Evolutionary conservation across 2,329 filamentous ascomycete genomes (phyloP).

Genomic region (Arthrocladium fulminans): DNA sequence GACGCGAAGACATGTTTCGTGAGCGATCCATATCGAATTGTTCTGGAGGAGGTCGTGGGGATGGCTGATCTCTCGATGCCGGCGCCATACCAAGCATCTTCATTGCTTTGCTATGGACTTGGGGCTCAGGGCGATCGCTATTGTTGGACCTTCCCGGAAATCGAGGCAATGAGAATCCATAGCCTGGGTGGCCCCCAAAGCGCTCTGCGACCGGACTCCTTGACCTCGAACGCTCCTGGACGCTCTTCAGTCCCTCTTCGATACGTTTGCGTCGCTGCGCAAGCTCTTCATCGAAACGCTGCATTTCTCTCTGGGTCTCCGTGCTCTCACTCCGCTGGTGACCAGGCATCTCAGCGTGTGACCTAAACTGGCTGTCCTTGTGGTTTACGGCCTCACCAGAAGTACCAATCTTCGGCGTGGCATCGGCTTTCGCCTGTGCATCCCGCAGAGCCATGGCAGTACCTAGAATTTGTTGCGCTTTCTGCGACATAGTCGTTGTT

Average conservation of each 20-base stretch:
- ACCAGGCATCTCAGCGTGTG: background rate
- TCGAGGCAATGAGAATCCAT: slow-evolving; percentile 28
- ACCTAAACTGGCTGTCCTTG: background rate
- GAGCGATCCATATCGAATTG: background rate
- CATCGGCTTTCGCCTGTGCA: slow-evolving; percentile 1
- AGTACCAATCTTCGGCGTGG: background rate
- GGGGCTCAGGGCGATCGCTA: slow-evolving; percentile 27
- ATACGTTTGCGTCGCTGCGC: slow-evolving; percentile 40
- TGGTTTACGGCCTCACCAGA: slow-evolving; percentile 11
- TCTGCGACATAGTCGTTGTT: slow-evolving; percentile 26
- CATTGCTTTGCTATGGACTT: slow-evolving; percentile 30
- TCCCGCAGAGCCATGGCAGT: slow-evolving; percentile 7
- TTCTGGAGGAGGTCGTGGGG: background rate
- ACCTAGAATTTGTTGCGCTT: slow-evolving; percentile 32
- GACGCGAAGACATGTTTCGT: slow-evolving; percentile 5
- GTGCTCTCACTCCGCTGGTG: slow-evolving; percentile 39
- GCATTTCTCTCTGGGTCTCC: slow-evolving; percentile 41
- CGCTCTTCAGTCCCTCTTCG: slow-evolving; percentile 39
- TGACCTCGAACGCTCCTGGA: slow-evolving; percentile 35
- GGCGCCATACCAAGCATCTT: slow-evolving; percentile 34
- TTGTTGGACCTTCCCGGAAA: slow-evolving; percentile 36
- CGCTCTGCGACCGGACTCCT: slow-evolving; percentile 36
- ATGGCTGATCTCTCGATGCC: background rate
- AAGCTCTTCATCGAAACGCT: slow-evolving; percentile 41
- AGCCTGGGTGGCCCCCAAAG: background rate